phyloP scores from a whole-genome alignment of 352 stramenopile genomes.

The Globisporangium solare region DNA sequence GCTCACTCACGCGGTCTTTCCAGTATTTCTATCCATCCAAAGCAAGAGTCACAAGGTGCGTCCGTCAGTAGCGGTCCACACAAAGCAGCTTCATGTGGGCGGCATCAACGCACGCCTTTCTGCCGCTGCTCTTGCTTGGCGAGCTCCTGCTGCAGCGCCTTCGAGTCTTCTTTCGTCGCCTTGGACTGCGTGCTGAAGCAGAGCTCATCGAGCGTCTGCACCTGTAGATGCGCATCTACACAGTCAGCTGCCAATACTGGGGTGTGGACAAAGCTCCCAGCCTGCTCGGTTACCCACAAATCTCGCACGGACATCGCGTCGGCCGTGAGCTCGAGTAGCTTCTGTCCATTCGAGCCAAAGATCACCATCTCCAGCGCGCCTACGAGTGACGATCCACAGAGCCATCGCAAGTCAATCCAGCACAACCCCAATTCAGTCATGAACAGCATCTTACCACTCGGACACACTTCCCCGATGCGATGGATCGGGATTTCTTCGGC shows the following conservation, averaged over 20 bases:
- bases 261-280: not conserved
- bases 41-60: not conserved
- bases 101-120: slow-evolving; percentile 32
- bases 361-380: slow-evolving; percentile 41
- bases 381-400: slow-evolving; percentile 7
- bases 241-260: not conserved
- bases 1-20: slow-evolving; percentile 54
- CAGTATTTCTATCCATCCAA: slow-evolving; percentile 47
- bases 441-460: slow-evolving; percentile 52
- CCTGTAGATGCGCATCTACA: slow-evolving; percentile 1
- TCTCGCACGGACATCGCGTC: slow-evolving; percentile 35
- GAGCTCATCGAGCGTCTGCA: slow-evolving; percentile 64
- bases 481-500: slow-evolving; percentile 48
- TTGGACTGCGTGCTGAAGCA: slow-evolving; percentile 16
- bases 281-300: slow-evolving; percentile 37
- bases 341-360: slow-evolving; percentile 46
- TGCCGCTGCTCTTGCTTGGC: slow-evolving; percentile 56
- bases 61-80: slow-evolving; percentile 5
- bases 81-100: not conserved
- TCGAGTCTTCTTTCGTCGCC: slow-evolving; percentile 23
- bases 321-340: slow-evolving; percentile 58
- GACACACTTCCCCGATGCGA: slow-evolving; percentile 48
- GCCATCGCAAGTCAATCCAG: not conserved
- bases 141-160: slow-evolving; percentile 43
- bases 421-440: no score